Evolutionary conservation across 768 basidiomycete species (phyloP).

Genomic region (Mycena albidolilacea): DNA sequence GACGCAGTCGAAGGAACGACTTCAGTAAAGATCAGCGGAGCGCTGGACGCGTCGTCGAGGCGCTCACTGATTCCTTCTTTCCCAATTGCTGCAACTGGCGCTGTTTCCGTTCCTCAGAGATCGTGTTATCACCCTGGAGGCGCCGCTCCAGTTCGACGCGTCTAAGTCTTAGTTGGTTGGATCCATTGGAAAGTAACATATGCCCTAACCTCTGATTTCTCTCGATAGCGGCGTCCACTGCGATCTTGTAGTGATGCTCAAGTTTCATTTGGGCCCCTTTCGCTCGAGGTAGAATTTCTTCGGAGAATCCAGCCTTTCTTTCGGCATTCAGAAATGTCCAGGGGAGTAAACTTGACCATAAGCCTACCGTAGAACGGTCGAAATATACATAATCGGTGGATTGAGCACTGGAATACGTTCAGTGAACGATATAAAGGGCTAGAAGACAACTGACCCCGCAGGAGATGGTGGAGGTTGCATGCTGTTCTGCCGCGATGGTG

Average conservation of each 20-base stretch:
- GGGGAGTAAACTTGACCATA: too few species aligned
- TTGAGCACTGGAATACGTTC: constrained; percentile 3
- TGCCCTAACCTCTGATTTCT: constrained; percentile 84
- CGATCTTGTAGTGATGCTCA: constrained; percentile 97
- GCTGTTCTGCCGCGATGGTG: constrained; percentile 35
- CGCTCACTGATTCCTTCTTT: constrained; percentile 78
- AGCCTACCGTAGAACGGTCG: neutral
- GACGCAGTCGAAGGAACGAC: constrained; percentile 87
- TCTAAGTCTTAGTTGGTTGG: constrained; percentile 56
- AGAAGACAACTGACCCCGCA: neutral
- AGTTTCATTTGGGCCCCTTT: constrained; percentile 95
- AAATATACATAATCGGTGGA: constrained; percentile 6
- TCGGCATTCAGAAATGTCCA: constrained; percentile 5
- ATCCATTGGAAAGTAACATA: neutral
- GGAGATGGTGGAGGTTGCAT: constrained; percentile 30
- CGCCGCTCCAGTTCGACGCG: constrained; percentile 90
- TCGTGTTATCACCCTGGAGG: constrained; percentile 76
- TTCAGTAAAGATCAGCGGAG: neutral
- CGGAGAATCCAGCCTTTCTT: constrained; percentile 74
- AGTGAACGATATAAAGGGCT: neutral
- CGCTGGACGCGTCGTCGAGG: neutral
- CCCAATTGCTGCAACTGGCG: constrained; percentile 88
- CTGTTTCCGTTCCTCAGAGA: constrained; percentile 89
- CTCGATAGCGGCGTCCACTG: constrained; percentile 95
- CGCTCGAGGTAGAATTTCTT: constrained; percentile 85